Percentiles rank a stretch among this genome's conserved stretches.
phyloP scores from a whole-genome alignment of 805 yeast genomes.

The Candida tibetensis region DNA sequence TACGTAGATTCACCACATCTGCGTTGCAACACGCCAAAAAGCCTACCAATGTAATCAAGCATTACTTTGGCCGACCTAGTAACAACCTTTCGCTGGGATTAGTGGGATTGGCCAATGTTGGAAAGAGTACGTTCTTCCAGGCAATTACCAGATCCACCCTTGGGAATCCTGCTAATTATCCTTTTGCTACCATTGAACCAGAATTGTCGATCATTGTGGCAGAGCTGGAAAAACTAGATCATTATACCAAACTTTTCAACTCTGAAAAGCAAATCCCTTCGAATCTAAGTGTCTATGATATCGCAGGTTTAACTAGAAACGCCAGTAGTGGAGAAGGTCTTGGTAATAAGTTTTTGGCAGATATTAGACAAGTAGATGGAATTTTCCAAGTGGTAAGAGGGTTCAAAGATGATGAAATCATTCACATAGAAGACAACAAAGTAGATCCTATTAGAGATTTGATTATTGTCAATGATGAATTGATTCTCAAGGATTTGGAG shows the following conservation, averaged over 20 bases:
- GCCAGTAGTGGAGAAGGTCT: constrained; percentile 60
- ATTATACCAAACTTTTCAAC: constrained; percentile 44
- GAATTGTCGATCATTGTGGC: constrained; percentile 43
- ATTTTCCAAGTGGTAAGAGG: constrained; percentile 67
- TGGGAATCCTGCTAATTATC: constrained; percentile 57
- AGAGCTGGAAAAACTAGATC: constrained; percentile 39
- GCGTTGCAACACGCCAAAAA: constrained; percentile 4
- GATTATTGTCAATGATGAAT: constrained; percentile 60
- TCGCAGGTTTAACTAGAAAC: constrained; percentile 61
- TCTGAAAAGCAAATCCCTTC: constrained; percentile 55
- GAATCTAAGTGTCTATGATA: constrained; percentile 57
- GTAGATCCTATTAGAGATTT: constrained; percentile 66
- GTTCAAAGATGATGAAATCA: constrained; percentile 61
- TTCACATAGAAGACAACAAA: constrained; percentile 56
- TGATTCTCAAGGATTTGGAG: constrained; percentile 58
- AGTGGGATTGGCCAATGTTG: constrained; percentile 62
- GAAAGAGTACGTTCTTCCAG: constrained; percentile 45
- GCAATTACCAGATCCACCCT: constrained; percentile 56
- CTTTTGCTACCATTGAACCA: constrained; percentile 76
- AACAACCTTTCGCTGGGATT: constrained; percentile 40
- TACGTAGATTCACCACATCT: constrained; percentile 2
- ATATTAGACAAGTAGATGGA: constrained; percentile 71
- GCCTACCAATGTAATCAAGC: constrained; percentile 1
- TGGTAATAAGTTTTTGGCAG: constrained; percentile 70
- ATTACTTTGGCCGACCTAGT: constrained; percentile 33